Conservation (phyloP, 352 stramenopile genomes). For the Globisporangium rhizosaccharum region DNA sequence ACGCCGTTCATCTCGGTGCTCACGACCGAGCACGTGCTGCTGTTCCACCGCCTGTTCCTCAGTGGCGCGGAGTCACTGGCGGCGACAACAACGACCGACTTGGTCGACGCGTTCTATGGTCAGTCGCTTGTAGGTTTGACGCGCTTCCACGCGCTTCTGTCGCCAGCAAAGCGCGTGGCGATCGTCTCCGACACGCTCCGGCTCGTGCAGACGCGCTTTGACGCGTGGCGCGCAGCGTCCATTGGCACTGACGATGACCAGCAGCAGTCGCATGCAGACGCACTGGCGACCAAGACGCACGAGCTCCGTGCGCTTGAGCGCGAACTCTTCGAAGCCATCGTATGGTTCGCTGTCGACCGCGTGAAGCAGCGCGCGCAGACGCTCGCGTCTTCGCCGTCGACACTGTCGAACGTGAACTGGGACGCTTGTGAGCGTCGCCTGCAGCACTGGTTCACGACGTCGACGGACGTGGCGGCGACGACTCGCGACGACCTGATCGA, state of each 20-base stretch:
- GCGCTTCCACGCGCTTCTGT: slow-evolving; percentile 36
- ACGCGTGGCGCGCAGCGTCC: slow-evolving; percentile 26
- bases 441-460: slow-evolving; percentile 10
- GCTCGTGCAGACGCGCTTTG: slow-evolving; percentile 41
- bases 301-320: slow-evolving; percentile 33
- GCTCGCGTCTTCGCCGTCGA: background rate
- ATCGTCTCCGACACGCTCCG: slow-evolving; percentile 37
- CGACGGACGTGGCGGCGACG: background rate
- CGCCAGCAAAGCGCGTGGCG: slow-evolving; percentile 41
- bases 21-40: slow-evolving; percentile 52
- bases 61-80: slow-evolving; percentile 10
- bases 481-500: slow-evolving; percentile 1
- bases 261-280: too few relatives aligned
- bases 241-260: slow-evolving; percentile 11
- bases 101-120: slow-evolving; percentile 50
- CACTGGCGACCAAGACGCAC: slow-evolving; percentile 15
- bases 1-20: slow-evolving; percentile 61
- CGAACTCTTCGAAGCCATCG: slow-evolving; percentile 26
- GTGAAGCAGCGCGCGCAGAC: slow-evolving; percentile 8
- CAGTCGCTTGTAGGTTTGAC: slow-evolving; percentile 26
- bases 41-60: slow-evolving; percentile 54
- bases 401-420: slow-evolving; percentile 2
- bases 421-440: slow-evolving; percentile 8
- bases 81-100: slow-evolving; percentile 3
- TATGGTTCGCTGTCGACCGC: slow-evolving; percentile 23